Conservation (phyloP, 2,329 filamentous ascomycete genomes). For the Ascosphaera acerosa region DNA sequence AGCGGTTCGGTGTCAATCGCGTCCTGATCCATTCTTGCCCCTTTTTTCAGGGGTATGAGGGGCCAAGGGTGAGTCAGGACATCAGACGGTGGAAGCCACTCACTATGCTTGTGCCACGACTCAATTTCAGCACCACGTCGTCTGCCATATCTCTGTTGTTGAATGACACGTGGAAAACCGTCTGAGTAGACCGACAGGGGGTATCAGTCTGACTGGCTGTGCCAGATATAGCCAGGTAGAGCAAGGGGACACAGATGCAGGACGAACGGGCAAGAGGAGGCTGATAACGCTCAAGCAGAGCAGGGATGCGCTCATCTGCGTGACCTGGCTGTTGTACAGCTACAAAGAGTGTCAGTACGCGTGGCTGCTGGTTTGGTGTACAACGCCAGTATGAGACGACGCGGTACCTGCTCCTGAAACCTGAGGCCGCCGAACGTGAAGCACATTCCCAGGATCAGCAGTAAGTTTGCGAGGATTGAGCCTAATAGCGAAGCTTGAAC, state of each 20-base stretch:
- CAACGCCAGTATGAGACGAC: not conserved
- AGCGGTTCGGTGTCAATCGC: no score
- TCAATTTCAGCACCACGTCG: constrained; percentile 51
- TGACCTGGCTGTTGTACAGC: constrained; percentile 88
- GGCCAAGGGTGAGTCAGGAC: not conserved
- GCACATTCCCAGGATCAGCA: constrained; percentile 77
- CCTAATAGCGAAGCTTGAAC: constrained; percentile 78
- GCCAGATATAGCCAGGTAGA: not conserved
- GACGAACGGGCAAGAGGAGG: constrained; percentile 48
- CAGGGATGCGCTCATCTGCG: constrained; percentile 85
- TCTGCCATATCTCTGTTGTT: constrained; percentile 36
- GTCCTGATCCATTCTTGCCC: no score
- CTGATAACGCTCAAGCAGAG: constrained; percentile 79
- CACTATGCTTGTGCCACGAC: constrained; percentile 68
- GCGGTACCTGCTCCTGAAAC: constrained; percentile 52
- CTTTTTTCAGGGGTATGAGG: no score
- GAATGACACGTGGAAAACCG: constrained; percentile 82
- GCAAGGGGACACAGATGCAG: not conserved
- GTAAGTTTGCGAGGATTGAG: constrained; percentile 67
- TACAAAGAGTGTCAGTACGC: constrained; percentile 13
- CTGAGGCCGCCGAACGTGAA: constrained; percentile 70
- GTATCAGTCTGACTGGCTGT: not conserved
- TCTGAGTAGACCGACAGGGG: constrained; percentile 21
- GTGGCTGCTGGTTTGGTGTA: no score
- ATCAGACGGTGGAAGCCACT: constrained; percentile 12